phyloP scores from a whole-genome alignment of 2,329 filamentous ascomycete species.

The Sclerotinia subarctica region DNA sequence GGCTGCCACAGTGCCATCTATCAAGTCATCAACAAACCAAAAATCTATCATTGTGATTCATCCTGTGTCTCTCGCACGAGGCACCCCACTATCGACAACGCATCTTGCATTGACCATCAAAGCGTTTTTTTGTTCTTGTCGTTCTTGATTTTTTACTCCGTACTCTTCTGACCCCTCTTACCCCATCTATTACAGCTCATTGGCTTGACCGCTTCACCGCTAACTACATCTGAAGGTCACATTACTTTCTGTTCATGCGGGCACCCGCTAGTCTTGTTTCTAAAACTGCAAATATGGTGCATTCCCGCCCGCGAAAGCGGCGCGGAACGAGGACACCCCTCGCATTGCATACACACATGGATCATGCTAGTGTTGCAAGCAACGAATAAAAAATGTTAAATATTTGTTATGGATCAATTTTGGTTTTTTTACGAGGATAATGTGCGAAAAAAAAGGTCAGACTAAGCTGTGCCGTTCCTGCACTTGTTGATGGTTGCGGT shows the following conservation, averaged over 20 bases:
- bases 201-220: constrained; percentile 27
- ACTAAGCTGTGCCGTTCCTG: constrained; percentile 3
- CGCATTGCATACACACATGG: constrained; percentile 20
- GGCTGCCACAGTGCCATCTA: background rate
- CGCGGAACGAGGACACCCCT: constrained; percentile 30
- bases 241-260: constrained; percentile 33
- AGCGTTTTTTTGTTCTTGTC: constrained; percentile 9
- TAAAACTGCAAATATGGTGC: constrained; percentile 26
- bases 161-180: background rate
- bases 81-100: constrained; percentile 26
- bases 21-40: background rate
- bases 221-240: constrained; percentile 29
- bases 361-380: background rate
- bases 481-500: background rate
- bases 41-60: background rate
- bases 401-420: background rate
- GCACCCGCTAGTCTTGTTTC: constrained; percentile 32
- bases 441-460: background rate
- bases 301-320: constrained; percentile 35
- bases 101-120: constrained; percentile 29
- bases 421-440: background rate
- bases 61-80: constrained; percentile 7
- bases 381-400: background rate
- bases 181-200: background rate
- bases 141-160: background rate